Percentiles rank a stretch among this genome's conserved stretches.
Evolutionary conservation across 1,284 basidiomycete species (phyloP).

Genomic region (Megacollybia platyphylla): DNA sequence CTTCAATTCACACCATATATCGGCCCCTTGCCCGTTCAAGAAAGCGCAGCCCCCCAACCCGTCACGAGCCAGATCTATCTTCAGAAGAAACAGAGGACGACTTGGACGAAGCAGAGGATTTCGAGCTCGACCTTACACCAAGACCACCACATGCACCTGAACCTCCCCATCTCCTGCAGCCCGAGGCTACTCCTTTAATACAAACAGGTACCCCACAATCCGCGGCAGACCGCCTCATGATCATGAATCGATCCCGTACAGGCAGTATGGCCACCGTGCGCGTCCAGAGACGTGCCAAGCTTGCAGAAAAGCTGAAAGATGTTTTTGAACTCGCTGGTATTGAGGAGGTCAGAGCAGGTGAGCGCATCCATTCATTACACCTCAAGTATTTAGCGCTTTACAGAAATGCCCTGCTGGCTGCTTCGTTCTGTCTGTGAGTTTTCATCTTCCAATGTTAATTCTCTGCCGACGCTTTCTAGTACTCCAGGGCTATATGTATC

Average conservation of each 20-base stretch:
- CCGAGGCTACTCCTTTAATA: neutral
- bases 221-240: constrained; percentile 3
- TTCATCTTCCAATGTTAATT: constrained; percentile 1
- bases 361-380: constrained; percentile 10
- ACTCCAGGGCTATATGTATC: constrained; percentile 92
- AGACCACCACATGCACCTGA: constrained; percentile 16
- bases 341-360: constrained; percentile 74
- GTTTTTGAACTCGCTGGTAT: constrained; percentile 74
- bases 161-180: constrained; percentile 10
- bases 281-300: constrained; percentile 50
- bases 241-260: constrained; percentile 23
- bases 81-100: constrained; percentile 21
- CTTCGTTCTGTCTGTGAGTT: constrained; percentile 77
- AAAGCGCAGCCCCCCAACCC: constrained; percentile 10
- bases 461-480: constrained; percentile 32
- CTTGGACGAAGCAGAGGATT: constrained; percentile 34
- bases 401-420: constrained; percentile 84
- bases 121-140: constrained; percentile 30
- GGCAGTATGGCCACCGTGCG: constrained; percentile 63
- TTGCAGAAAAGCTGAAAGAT: constrained; percentile 77
- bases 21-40: constrained; percentile 63
- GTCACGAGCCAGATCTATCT: constrained; percentile 17
- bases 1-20: constrained; percentile 78
- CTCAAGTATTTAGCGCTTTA: constrained; percentile 9
- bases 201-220: neutral